Conservation (phyloP, 139 green algal genomes). For the Coelastrella sp. region DNA sequence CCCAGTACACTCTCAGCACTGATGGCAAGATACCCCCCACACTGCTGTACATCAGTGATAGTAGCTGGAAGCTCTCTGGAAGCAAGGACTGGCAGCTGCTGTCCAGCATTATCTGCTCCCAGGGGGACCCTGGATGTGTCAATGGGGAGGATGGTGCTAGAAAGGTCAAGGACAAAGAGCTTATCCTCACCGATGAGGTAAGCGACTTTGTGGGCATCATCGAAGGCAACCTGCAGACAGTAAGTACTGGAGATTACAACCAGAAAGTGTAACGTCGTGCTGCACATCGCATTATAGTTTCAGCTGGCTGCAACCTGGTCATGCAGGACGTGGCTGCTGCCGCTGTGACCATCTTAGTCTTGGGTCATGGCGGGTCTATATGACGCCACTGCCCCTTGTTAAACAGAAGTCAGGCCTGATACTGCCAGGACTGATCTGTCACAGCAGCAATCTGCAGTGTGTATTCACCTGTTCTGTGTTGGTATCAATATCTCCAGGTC, state of each 20-base stretch:
- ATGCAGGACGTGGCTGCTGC: no score
- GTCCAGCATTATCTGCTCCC: not conserved
- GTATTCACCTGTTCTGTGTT: not conserved
- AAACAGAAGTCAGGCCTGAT: no score
- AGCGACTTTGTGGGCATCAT: not conserved
- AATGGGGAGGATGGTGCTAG: not conserved
- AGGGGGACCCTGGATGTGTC: not conserved
- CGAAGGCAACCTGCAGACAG: constrained; percentile 6
- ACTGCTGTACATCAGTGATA: not conserved
- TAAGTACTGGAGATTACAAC: not conserved
- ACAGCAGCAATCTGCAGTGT: not conserved
- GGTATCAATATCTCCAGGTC: not conserved
- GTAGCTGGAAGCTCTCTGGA: not conserved
- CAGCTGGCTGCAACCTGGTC: not conserved
- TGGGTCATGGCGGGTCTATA: no score
- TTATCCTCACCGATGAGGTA: no score
- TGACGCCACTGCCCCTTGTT: not conserved
- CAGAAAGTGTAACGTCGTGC: not conserved
- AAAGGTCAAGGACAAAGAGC: not conserved
- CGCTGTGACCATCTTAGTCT: no score
- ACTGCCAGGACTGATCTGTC: not conserved
- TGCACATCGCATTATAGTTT: not conserved
- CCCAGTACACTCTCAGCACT: not conserved
- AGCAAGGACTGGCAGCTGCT: not conserved
- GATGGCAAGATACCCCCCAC: not conserved